Evolutionary conservation across 2,329 filamentous ascomycete species (phyloP), one percentile per base, ranked within the genome.

Genomic region (Fusarium nanum): DNA sequence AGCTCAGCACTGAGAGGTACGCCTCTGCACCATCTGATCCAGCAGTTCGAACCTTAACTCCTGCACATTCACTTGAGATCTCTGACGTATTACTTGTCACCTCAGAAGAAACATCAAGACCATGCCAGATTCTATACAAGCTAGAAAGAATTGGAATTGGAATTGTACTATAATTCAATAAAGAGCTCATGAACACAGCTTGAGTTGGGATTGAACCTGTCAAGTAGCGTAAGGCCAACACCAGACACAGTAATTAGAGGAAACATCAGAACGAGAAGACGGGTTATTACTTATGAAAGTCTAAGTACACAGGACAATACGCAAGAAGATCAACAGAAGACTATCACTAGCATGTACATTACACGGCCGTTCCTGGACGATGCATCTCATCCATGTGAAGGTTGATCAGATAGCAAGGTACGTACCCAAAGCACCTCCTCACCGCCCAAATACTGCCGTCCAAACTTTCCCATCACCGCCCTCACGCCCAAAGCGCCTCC

Each of bases 381-480:
- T 44, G 41, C 41, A 44, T 44, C 18, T 28, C 25, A 11, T 14
- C 14, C 45, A 20, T 30, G 45, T 25, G 23, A 22, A 45, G 23
- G 48, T 46, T 25, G 20, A 46, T 30, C 14, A 30, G 18, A 22
- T 14, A 37, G 20, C 13, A 4, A 18, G 41, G 44, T 64, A 68
- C 67, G 57, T 67, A 50, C 55, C 56, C 14, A 30, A 20, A 50
- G 18, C 13, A 47, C 44, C 32, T 22, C 3, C 49, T 56, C 73
- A 75, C 73, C 73, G 73, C 73, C 68, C 8, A 69, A 71, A 73
- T 75, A 73, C 65, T 75, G 73, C 73, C 73, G 70, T 71, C 63
- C 60, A 65, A 72, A 75, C 68, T 63, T 68, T 66, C 60, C 48
- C 50, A 61, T 64, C 61, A 73, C 71, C 68, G 72, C 71, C 68